phyloP scores from a whole-genome alignment of 2,329 filamentous ascomycete species.

The Diatrype stigma region DNA sequence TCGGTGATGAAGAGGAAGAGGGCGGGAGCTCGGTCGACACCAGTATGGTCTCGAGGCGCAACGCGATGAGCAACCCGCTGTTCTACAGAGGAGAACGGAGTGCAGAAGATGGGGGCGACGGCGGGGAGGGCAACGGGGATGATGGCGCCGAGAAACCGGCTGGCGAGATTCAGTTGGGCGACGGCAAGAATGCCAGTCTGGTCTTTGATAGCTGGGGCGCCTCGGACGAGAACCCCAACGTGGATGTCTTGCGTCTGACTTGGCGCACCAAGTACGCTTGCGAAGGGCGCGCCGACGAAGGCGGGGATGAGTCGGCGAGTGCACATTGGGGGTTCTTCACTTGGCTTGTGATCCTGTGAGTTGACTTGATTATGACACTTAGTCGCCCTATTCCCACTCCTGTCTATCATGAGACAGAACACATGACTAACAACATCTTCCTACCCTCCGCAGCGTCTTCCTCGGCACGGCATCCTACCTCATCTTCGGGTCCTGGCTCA shows the following conservation, averaged over 20 bases:
- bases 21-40: background rate
- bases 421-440: constrained; percentile 17
- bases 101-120: constrained; percentile 29
- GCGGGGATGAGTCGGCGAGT: constrained; percentile 42
- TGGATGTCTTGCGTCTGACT: constrained; percentile 66
- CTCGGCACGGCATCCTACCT: constrained; percentile 82
- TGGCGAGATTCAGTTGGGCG: constrained; percentile 48
- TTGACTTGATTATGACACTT: too few relatives aligned
- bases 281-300: constrained; percentile 43
- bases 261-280: constrained; percentile 91
- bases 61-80: constrained; percentile 28
- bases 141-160: constrained; percentile 35
- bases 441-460: constrained; percentile 61
- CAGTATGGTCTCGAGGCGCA: constrained; percentile 10
- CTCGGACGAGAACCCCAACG: constrained; percentile 50
- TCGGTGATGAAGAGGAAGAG: background rate
- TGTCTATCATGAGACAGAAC: background rate
- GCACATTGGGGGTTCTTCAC: constrained; percentile 91
- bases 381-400: too few relatives aligned
- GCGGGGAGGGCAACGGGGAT: constrained; percentile 33
- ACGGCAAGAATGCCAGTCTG: constrained; percentile 54
- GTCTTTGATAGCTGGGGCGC: constrained; percentile 70
- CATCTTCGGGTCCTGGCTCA: constrained; percentile 97
- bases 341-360: constrained; percentile 92
- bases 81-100: constrained; percentile 23